Evolutionary conservation across 1,284 basidiomycete species (phyloP).

Genomic region (Cryptococcus hybrid): DNA sequence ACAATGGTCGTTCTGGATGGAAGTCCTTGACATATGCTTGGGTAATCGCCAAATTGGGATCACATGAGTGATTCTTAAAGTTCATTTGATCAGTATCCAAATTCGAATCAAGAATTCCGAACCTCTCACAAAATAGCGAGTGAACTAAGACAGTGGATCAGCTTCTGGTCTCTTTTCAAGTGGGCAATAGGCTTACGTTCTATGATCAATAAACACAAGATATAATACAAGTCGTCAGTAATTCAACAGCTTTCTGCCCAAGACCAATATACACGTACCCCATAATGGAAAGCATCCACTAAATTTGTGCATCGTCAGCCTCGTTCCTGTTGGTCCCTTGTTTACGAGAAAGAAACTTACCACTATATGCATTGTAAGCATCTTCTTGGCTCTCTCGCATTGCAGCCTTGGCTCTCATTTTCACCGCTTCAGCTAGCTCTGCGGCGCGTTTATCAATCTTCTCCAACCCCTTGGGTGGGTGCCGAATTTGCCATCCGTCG

Average conservation of each 20-base stretch:
- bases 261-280: constrained; percentile 58
- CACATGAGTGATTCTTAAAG: constrained; percentile 79
- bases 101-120: not conserved
- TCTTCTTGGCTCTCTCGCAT: constrained; percentile 32
- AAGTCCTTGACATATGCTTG: constrained; percentile 65
- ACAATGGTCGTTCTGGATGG: constrained; percentile 56
- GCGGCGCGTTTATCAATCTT: constrained; percentile 37
- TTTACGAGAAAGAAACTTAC: constrained; percentile 20
- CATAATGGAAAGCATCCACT: constrained; percentile 82
- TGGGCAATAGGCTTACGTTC: constrained; percentile 41
- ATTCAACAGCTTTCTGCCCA: not conserved
- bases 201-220: constrained; percentile 13
- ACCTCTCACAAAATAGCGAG: constrained; percentile 38
- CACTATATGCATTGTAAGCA: constrained; percentile 38
- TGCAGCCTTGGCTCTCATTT: constrained; percentile 12
- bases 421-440: constrained; percentile 25
- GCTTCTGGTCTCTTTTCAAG: constrained; percentile 4
- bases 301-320: constrained; percentile 20
- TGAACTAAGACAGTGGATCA: constrained; percentile 26
- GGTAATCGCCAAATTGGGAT: constrained; percentile 74
- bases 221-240: not conserved
- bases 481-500: constrained; percentile 67
- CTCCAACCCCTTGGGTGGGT: constrained; percentile 41
- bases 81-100: constrained; percentile 5
- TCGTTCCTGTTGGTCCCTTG: not conserved